Evolutionary conservation across 345 rosid species (phyloP), one percentile per base, ranked within the genome.

Genomic region (Bruguiera parviflora): DNA sequence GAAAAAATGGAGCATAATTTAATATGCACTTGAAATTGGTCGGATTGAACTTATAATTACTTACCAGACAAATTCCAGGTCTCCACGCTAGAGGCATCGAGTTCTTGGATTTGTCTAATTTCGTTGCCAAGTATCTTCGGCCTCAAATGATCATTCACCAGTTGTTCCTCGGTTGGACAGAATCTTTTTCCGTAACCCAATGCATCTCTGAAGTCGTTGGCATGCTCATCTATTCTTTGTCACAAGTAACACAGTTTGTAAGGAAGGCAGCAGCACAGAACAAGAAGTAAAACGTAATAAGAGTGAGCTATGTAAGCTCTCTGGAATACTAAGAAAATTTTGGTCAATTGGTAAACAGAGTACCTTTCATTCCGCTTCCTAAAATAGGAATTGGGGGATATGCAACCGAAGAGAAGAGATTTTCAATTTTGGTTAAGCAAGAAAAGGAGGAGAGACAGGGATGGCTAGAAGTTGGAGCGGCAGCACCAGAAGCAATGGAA

Each of bases 41-140:
- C 15, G 8, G 2, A 1, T 5, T 56, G 59, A 22, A 55, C 59
- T 19, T 27, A 8, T 3, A 4, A 19, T 19, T 13, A 35, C 21
- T 66, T 31, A 57, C 64, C 15, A 6, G 63, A 39, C 11, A 67
- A 58, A 2, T 67, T 58, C 55, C 71, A 56, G 5, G 63, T 55
- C 55, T 67, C 71, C 9, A 3, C 4, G 18, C 19, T 20, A 19
- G 1, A 57, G 22, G 27, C 4, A 13, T 67, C 71, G 43, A 67
- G 16, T 21, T 56, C 71, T 3, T 8, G 55, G 6, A 57, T 58
- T 8, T 5, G 8, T 1, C 18, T 0, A n/a, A 56, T 53, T 7
- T 6, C 71, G 10, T 16, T 6, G 6, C 63, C 37, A 18, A 18
- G 25, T 15, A 67, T 55, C 39, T 67, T 67, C 8, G 18, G 70